phyloP scores from a whole-genome alignment of 2,329 filamentous ascomycete genomes.

The Paracoccidioides lutzii region DNA sequence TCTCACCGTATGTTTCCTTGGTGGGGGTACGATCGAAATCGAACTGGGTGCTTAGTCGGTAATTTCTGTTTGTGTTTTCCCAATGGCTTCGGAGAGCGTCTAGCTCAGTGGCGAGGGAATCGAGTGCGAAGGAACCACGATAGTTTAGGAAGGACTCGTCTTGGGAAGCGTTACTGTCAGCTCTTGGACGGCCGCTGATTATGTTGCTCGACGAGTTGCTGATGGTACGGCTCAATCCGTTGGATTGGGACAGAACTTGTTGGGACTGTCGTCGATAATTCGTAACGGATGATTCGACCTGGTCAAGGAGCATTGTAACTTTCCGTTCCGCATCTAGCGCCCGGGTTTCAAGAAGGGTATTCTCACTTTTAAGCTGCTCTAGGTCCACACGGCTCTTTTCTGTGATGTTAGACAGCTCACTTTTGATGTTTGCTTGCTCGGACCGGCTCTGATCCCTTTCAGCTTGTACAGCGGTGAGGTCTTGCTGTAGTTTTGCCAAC shows the following conservation, averaged over 20 bases:
- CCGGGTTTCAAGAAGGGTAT: conserved; percentile 64
- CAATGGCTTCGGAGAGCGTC: conserved; percentile 83
- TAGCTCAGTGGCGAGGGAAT: conserved; percentile 82
- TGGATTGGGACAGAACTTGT: conserved; percentile 24
- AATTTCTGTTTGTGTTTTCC: conserved; percentile 93
- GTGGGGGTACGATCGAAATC: conserved; percentile 59
- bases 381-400: conserved; percentile 54
- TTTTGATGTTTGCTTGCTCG: conserved; percentile 41
- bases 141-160: conserved; percentile 36
- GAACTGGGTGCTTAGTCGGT: conserved; percentile 77
- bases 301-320: conserved; percentile 82
- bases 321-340: conserved; percentile 85
- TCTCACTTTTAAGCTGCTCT: conserved; percentile 72
- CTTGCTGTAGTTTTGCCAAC: conserved; percentile 53
- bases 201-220: conserved; percentile 42
- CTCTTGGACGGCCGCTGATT: conserved; percentile 23
- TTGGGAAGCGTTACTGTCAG: conserved; percentile 31
- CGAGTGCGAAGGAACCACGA: conserved; percentile 56
- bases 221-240: conserved; percentile 38
- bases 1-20: conserved; percentile 29
- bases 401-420: conserved; percentile 44
- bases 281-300: conserved; percentile 86
- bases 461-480: conserved; percentile 51
- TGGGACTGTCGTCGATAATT: conserved; percentile 73
- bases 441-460: conserved; percentile 57